Percentiles rank a stretch among this genome's conserved stretches.
phyloP scores from a whole-genome alignment of 352 stramenopile species.

The Globisporangium irregulare region DNA sequence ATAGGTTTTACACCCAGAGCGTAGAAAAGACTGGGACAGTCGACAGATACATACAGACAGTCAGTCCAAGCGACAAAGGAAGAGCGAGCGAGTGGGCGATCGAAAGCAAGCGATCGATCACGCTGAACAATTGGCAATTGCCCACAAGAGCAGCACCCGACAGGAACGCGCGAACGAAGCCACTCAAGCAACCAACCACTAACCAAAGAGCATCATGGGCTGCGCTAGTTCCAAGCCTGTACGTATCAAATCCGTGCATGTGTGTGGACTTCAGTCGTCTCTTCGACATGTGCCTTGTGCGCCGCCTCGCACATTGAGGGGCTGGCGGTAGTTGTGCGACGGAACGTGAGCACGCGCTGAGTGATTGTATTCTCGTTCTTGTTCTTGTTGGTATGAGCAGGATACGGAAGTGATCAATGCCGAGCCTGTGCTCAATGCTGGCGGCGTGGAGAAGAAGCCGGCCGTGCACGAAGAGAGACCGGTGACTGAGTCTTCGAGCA shows the following conservation, averaged over 20 bases:
- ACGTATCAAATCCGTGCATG: constrained; percentile 12
- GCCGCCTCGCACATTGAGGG: not conserved
- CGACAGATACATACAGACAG: constrained; percentile 7
- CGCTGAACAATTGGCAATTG: constrained; percentile 15
- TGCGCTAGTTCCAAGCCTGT: constrained; percentile 76
- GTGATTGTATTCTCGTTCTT: constrained; percentile 1
- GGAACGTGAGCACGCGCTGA: not conserved
- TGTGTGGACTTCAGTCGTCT: not conserved
- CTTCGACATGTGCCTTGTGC: not conserved
- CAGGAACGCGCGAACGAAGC: constrained; percentile 5
- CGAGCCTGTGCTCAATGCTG: constrained; percentile 32
- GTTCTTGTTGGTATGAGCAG: constrained; percentile 16
- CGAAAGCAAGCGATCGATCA: not conserved
- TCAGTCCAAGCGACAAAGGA: not conserved
- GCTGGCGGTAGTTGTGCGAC: not conserved
- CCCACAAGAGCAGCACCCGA: constrained; percentile 21
- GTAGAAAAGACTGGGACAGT: constrained; percentile 9
- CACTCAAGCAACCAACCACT: not conserved
- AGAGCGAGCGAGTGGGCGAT: not conserved
- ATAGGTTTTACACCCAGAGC: constrained; percentile 1
- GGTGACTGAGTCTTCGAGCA: constrained; percentile 10
- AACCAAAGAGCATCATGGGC: constrained; percentile 40
- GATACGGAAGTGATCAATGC: constrained; percentile 37
- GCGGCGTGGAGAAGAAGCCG: constrained; percentile 31
- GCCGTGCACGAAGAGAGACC: constrained; percentile 22